A percentile compares a stretch with the other conserved stretches of the same genome.
phyloP scores from a whole-genome alignment of 352 stramenopile species.

The Phytophthora citrophthora region DNA sequence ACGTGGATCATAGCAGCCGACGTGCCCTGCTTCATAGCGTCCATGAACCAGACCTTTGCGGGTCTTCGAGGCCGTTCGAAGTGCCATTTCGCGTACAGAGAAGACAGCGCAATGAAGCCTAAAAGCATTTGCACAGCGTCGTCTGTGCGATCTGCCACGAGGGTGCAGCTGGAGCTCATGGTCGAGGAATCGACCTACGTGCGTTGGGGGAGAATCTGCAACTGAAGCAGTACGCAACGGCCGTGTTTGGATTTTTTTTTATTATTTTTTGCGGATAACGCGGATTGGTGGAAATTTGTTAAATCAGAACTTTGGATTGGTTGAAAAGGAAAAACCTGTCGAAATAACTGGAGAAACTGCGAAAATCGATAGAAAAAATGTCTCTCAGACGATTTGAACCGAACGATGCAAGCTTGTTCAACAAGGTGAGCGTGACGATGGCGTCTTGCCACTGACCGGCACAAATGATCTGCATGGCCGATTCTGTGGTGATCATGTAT shows the following conservation, averaged over 20 bases:
- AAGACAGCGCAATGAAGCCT: slow-evolving; percentile 79
- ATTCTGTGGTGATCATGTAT: too few relatives aligned
- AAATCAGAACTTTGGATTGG: neutral
- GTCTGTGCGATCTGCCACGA: slow-evolving; percentile 75
- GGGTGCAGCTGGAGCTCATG: slow-evolving; percentile 63
- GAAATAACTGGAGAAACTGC: neutral
- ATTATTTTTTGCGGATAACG: too few relatives aligned
- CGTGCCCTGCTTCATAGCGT: slow-evolving; percentile 85
- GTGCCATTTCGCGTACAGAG: slow-evolving; percentile 81
- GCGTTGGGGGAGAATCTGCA: slow-evolving; percentile 21
- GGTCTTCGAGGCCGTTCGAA: slow-evolving; percentile 68
- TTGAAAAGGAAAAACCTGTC: neutral
- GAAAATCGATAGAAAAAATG: neutral
- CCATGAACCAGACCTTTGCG: slow-evolving; percentile 81
- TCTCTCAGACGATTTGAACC: slow-evolving; percentile 5
- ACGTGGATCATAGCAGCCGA: slow-evolving; percentile 82
- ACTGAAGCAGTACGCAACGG: slow-evolving; percentile 9
- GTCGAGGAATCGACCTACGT: neutral
- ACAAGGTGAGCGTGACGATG: neutral
- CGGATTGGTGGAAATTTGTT: slow-evolving; percentile 17
- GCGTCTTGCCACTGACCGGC: neutral
- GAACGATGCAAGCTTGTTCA: slow-evolving; percentile 6
- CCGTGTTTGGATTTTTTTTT: slow-evolving; percentile 11
- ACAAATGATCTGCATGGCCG: too few relatives aligned
- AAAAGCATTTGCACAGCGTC: slow-evolving; percentile 79